Conservation (phyloP, 1,284 basidiomycete species). For the Testicularia cyperi region DNA sequence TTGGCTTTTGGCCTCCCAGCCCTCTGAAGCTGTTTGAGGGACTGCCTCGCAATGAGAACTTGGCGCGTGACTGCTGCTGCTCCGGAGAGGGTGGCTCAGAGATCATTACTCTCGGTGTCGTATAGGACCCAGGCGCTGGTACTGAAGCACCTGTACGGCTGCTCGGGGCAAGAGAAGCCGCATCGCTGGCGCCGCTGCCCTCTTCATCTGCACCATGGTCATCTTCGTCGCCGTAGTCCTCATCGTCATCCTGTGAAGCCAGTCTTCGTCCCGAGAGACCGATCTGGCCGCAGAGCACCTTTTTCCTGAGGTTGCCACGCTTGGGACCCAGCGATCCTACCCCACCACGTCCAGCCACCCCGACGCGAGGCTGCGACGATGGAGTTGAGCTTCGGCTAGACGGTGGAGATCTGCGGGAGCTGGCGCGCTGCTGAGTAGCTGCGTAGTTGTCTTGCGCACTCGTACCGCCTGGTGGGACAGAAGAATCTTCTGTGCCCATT, state of each 20-base stretch:
- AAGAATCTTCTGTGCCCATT: constrained; percentile 15
- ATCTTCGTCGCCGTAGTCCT: constrained; percentile 7
- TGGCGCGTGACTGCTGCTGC: neutral
- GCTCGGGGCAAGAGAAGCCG: neutral
- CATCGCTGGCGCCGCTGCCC: neutral
- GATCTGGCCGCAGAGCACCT: constrained; percentile 31
- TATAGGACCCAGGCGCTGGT: constrained; percentile 1
- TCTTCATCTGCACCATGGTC: constrained; percentile 4
- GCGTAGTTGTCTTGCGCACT: constrained; percentile 33
- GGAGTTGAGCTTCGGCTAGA: neutral
- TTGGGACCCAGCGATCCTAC: constrained; percentile 3
- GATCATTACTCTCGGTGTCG: constrained; percentile 27
- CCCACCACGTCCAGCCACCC: constrained; percentile 1
- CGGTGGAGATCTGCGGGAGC: neutral
- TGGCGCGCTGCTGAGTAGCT: too few relatives aligned
- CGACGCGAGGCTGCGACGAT: neutral
- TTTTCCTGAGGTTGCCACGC: constrained; percentile 29
- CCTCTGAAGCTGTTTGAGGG: constrained; percentile 12
- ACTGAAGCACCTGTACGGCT: neutral
- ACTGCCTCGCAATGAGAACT: constrained; percentile 6
- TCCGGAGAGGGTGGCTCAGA: constrained; percentile 20
- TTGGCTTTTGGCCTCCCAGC: neutral
- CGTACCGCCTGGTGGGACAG: constrained; percentile 15
- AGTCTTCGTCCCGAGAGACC: constrained; percentile 17
- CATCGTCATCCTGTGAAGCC: neutral